These are phyloP conservation scores for Coniferiporia weirii DNA, from an alignment of 1,284 basidiomycete species.

Conservation along the genomic window DNA sequence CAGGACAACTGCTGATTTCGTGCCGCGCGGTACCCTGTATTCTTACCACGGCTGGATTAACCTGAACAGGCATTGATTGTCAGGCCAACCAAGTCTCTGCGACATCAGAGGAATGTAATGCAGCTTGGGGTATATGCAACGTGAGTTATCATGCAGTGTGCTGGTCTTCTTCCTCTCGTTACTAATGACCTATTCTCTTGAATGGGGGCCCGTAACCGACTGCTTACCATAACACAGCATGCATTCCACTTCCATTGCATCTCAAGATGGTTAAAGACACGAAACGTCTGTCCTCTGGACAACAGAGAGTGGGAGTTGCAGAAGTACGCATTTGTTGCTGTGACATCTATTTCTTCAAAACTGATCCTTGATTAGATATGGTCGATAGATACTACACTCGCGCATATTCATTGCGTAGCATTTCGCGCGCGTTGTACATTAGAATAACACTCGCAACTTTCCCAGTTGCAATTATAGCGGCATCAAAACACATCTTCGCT, in stretches of 20 bases:
- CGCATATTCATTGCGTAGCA: background rate
- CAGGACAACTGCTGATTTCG: background rate
- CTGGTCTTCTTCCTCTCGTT: too few species aligned
- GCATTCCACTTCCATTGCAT: conserved; percentile 99
- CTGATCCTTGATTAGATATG: conserved; percentile 11
- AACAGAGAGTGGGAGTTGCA: conserved; percentile 95
- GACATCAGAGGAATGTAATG: conserved; percentile 95
- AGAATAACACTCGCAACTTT: too few species aligned
- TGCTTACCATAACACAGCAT: conserved; percentile 53
- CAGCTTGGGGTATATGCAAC: conserved; percentile 99
- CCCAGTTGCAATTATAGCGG: too few species aligned
- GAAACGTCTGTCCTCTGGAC: conserved; percentile 97
- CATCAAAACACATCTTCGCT: too few species aligned
- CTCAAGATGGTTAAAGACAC: conserved; percentile 98
- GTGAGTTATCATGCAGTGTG: conserved; percentile 41
- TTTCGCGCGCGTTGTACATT: too few species aligned
- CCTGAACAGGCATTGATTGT: conserved; percentile 87
- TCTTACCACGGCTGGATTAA: background rate
- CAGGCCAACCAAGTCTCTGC: conserved; percentile 98
- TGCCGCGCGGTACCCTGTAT: background rate
- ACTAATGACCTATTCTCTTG: too few species aligned
- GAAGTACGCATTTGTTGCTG: conserved; percentile 55
- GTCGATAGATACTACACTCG: conserved; percentile 5
- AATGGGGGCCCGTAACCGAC: background rate
- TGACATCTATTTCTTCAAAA: background rate